These are phyloP conservation scores for Salinomyces thailandicus DNA, from an alignment of 2,329 filamentous ascomycete species.

Conservation along the genomic window DNA sequence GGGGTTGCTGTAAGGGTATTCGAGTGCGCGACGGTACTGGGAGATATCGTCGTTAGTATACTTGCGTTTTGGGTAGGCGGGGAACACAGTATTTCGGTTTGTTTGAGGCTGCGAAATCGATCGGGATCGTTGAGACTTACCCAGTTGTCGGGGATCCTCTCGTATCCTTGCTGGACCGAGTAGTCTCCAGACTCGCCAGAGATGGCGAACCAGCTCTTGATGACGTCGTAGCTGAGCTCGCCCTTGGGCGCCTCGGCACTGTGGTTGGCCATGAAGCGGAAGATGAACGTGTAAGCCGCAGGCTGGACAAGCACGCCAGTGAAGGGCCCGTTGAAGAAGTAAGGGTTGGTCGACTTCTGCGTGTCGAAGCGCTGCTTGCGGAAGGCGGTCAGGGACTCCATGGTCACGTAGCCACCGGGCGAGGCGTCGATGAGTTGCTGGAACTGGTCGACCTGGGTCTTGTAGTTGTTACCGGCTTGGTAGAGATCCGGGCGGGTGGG, in stretches of 20 bases:
- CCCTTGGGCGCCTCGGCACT: slow-evolving; percentile 29
- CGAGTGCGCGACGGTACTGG: slow-evolving; percentile 22
- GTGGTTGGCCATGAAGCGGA: slow-evolving; percentile 32
- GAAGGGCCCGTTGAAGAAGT: slow-evolving; percentile 18
- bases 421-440: slow-evolving; percentile 8
- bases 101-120: no score
- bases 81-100: no score
- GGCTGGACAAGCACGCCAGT: slow-evolving; percentile 21
- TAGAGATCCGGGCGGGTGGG: slow-evolving; percentile 25
- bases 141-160: slow-evolving; percentile 19
- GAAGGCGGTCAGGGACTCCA: slow-evolving; percentile 21
- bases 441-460: slow-evolving; percentile 14
- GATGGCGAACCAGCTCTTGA: slow-evolving; percentile 33
- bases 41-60: slow-evolving; percentile 19
- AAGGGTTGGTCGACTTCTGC: slow-evolving; percentile 20
- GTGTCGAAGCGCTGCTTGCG: slow-evolving; percentile 22
- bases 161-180: slow-evolving; percentile 12
- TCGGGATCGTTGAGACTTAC: slow-evolving; percentile 16
- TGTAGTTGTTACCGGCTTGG: slow-evolving; percentile 15
- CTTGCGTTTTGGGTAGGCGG: no score
- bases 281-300: slow-evolving; percentile 25
- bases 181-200: slow-evolving; percentile 15
- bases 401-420: slow-evolving; percentile 22
- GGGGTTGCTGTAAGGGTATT: slow-evolving; percentile 23
- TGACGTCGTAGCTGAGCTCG: slow-evolving; percentile 25